phyloP scores from a whole-genome alignment of 176 grass and related monocot species.

The Rhynchospora pubera region DNA sequence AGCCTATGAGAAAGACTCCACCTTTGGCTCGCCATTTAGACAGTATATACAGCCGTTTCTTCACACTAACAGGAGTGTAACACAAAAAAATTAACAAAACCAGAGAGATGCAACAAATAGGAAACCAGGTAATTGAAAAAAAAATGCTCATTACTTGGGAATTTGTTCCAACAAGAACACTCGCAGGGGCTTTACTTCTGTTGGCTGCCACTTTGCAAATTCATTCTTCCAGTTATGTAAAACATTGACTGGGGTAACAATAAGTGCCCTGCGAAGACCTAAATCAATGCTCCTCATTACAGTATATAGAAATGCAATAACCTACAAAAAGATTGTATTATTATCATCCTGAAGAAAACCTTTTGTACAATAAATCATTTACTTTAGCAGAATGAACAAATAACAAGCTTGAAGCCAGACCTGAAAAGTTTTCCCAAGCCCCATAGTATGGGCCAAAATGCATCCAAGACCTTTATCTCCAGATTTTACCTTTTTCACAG shows the following conservation, averaged over 20 bases:
- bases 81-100: slow-evolving; percentile 19
- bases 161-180: slow-evolving; percentile 91
- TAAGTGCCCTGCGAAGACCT: slow-evolving; percentile 65
- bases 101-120: slow-evolving; percentile 7
- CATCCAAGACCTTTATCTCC: slow-evolving; percentile 95
- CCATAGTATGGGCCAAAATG: slow-evolving; percentile 99
- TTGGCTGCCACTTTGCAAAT: slow-evolving; percentile 77
- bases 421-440: slow-evolving; percentile 98
- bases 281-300: slow-evolving; percentile 69
- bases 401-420: slow-evolving; percentile 26
- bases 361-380: slow-evolving; percentile 17
- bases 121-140: slow-evolving; percentile 24
- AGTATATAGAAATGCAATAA: slow-evolving; percentile 90
- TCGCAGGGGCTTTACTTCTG: slow-evolving; percentile 67
- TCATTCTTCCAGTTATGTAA: slow-evolving; percentile 94
- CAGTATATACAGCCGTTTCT: slow-evolving; percentile 58
- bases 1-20: slow-evolving; percentile 89
- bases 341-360: slow-evolving; percentile 7
- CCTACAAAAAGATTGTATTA: slow-evolving; percentile 39
- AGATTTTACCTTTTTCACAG: slow-evolving; percentile 78
- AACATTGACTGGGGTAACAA: slow-evolving; percentile 97
- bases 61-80: slow-evolving; percentile 42
- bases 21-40: slow-evolving; percentile 78
- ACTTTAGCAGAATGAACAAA: neutral
- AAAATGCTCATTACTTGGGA: slow-evolving; percentile 42